These are phyloP conservation scores for Podila clonocystis DNA, from an alignment of 192 early-diverging fungal genomes.

Conservation along the genomic window DNA sequence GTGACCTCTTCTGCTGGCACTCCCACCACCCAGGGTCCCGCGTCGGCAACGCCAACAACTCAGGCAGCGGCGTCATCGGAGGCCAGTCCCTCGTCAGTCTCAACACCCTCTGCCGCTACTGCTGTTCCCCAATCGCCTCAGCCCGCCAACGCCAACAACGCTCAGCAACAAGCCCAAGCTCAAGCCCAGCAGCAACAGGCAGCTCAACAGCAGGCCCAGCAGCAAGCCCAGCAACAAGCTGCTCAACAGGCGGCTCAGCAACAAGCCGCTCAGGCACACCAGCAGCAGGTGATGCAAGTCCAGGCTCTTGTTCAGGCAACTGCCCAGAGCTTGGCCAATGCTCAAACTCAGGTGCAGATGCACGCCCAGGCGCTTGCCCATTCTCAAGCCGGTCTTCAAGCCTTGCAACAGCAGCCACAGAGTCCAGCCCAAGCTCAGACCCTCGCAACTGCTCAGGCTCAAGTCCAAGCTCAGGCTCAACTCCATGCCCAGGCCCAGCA, in stretches of 20 bases:
- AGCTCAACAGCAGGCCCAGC: constrained; percentile 30
- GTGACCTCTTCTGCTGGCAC: constrained; percentile 27
- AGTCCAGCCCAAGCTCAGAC: constrained; percentile 23
- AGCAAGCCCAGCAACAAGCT: constrained; percentile 16
- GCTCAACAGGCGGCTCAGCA: constrained; percentile 15
- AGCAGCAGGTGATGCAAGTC: constrained; percentile 22
- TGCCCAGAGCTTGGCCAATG: constrained; percentile 29
- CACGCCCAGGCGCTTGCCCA: constrained; percentile 26
- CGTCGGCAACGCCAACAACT: constrained; percentile 20
- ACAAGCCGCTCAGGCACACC: not conserved
- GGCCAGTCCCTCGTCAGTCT: constrained; percentile 20
- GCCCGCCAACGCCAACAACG: constrained; percentile 13
- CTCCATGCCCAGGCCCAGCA: constrained; percentile 54
- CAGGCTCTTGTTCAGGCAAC: constrained; percentile 44
- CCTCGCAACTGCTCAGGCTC: constrained; percentile 55
- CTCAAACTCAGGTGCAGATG: constrained; percentile 33
- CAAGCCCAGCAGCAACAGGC: constrained; percentile 16
- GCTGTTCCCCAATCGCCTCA: constrained; percentile 37
- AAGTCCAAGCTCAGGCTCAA: constrained; percentile 56
- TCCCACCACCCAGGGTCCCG: constrained; percentile 1
- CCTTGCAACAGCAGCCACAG: constrained; percentile 29
- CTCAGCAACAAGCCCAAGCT: constrained; percentile 6
- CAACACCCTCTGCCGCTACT: constrained; percentile 15
- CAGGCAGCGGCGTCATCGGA: constrained; percentile 31
- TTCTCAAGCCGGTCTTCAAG: constrained; percentile 51